Evolutionary conservation across 805 yeast genomes (phyloP), one percentile per base, ranked within the genome.

Genomic region (Wickerhamiella brachini): DNA sequence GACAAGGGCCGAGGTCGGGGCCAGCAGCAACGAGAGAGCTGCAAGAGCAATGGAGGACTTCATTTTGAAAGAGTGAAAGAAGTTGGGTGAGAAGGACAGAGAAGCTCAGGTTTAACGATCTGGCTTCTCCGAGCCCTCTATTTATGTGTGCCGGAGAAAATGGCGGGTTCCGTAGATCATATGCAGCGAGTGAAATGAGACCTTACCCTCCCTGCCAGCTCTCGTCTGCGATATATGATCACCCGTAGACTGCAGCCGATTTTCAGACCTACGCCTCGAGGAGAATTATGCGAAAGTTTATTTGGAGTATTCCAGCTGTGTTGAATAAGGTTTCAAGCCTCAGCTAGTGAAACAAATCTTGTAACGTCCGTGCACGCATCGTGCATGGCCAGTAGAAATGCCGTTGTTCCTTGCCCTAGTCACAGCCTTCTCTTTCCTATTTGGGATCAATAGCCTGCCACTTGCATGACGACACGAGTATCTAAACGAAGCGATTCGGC

Each of bases 1-100:
- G 13, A 51, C 13, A 17, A 48, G 57, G 22, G 59, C 61, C 38
- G 20, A 15, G 23, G 58, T 47, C n/a, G 51, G 50, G 24, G 57
- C 44, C 38, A 20, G 22, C 20, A 20, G 43, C 43, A 39, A 15
- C 13, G 43, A 39, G 22, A 39, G 43, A 13, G 22, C 22, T 39
- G 43, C 17, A 21, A 41, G 44, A 44, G 45, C 17, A 37, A 41
- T 46, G 12, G 49, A 20, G 31, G 29, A 39, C 46, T 37, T 38
- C 48, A 24, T 47, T 22, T n/a, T 6, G 8, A 24, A 18, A 29
- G 22, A 26, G 18, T 12, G 50, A 29, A 44, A 22, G 23, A 46
- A 37, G n/a, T 7, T 4, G 26, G 34, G 34, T 29, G 34, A 24
- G 26, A 24, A 8, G 5, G 26, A 24, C 8, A 24, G n/a, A n/a